Evolutionary conservation across 2,329 filamentous ascomycete species (phyloP).

Genomic region (Bipolaris victoriae): DNA sequence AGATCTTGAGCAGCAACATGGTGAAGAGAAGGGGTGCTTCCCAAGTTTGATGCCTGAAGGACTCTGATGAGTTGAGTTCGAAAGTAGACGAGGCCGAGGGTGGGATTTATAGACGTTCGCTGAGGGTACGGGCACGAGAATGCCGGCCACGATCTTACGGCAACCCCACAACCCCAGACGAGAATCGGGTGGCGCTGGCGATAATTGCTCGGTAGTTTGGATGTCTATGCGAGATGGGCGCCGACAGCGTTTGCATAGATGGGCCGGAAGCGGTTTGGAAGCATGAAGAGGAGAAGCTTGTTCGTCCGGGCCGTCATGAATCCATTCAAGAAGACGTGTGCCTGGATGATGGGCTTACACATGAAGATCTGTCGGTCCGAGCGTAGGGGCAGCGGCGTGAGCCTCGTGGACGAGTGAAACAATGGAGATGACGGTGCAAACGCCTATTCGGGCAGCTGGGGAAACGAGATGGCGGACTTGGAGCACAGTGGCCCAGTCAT

Average conservation of each 20-base stretch:
- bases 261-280: neutral
- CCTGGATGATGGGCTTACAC: slow-evolving; percentile 3
- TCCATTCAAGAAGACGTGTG: slow-evolving; percentile 10
- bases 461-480: neutral
- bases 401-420: slow-evolving; percentile 20
- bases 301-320: slow-evolving; percentile 15
- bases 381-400: slow-evolving; percentile 1
- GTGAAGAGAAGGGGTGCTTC: slow-evolving; percentile 6
- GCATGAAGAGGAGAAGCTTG: neutral
- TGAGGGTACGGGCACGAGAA: slow-evolving; percentile 2
- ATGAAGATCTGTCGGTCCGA: slow-evolving; percentile 17
- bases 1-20: slow-evolving; percentile 27
- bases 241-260: neutral
- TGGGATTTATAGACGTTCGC: slow-evolving; percentile 12
- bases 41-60: slow-evolving; percentile 3
- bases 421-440: slow-evolving; percentile 8
- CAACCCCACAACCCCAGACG: slow-evolving; percentile 4
- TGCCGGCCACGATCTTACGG: neutral
- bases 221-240: slow-evolving; percentile 5
- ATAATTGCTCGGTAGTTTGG: neutral
- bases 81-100: slow-evolving; percentile 4
- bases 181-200: neutral
- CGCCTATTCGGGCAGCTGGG: slow-evolving; percentile 15
- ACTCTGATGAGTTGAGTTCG: slow-evolving; percentile 2
- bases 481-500: neutral